These are phyloP conservation scores for Epicoccum sorghinum DNA, from an alignment of 2,329 filamentous ascomycete species.

Conservation along the genomic window DNA sequence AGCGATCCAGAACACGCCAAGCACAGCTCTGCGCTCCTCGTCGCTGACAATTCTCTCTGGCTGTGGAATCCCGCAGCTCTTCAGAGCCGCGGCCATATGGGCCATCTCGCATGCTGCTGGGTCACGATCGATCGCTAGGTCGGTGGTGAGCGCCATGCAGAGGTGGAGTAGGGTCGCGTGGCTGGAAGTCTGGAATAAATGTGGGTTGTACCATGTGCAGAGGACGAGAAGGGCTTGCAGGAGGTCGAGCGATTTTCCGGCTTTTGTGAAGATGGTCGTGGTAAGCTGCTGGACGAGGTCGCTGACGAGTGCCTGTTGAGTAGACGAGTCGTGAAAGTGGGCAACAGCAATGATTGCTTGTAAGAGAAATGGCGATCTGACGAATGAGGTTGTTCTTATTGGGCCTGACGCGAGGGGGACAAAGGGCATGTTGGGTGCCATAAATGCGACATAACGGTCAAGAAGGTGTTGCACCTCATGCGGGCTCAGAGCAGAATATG, in stretches of 20 bases:
- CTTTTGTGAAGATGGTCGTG: not conserved
- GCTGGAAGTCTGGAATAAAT: slow-evolving; percentile 7
- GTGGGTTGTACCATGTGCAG: slow-evolving; percentile 14
- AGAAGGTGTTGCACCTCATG: not conserved
- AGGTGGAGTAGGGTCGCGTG: slow-evolving; percentile 14
- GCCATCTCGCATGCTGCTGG: slow-evolving; percentile 5
- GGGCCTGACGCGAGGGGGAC: not conserved
- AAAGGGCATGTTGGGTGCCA: slow-evolving; percentile 2
- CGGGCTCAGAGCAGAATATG: not conserved
- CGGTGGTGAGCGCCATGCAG: slow-evolving; percentile 13
- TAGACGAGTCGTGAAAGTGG: not conserved
- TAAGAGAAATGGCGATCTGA: not conserved
- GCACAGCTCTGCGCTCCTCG: slow-evolving; percentile 12
- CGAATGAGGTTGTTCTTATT: not conserved
- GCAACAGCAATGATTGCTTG: not conserved
- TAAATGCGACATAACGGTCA: not conserved
- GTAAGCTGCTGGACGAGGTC: not conserved
- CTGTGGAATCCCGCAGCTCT: slow-evolving; percentile 8
- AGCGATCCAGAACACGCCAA: slow-evolving; percentile 14
- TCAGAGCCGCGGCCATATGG: slow-evolving; percentile 5
- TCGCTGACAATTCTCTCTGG: slow-evolving; percentile 6
- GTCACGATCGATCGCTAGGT: slow-evolving; percentile 14
- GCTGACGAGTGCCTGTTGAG: not conserved
- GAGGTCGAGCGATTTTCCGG: slow-evolving; percentile 2
- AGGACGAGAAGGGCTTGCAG: slow-evolving; percentile 15